Conservation (phyloP, 257 asterid genomes). For the Jacaranda copaia region DNA sequence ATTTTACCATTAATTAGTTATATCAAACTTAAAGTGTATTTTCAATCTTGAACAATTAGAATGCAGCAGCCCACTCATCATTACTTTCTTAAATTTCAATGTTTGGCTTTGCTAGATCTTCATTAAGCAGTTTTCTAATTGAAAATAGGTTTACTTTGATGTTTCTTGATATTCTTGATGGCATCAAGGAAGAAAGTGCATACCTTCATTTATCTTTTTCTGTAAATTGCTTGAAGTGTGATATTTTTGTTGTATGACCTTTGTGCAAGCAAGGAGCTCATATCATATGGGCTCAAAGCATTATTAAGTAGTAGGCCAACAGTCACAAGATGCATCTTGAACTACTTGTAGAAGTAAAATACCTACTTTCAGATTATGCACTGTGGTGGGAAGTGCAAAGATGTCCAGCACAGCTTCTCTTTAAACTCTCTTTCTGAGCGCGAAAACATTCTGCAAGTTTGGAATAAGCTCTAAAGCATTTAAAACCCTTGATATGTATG, state of each 20-base stretch:
- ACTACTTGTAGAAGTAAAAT: background rate
- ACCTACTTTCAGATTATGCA: background rate
- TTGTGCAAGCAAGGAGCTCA: constrained; percentile 17
- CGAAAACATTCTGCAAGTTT: constrained; percentile 8
- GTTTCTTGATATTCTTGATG: constrained; percentile 19
- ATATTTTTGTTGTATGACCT: background rate
- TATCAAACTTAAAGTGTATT: background rate
- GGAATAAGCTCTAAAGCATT: constrained; percentile 1
- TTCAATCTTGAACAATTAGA: background rate
- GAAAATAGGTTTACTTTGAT: background rate
- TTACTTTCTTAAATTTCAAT: background rate
- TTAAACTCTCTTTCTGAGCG: background rate
- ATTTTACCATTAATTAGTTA: background rate
- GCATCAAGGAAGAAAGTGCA: constrained; percentile 2
- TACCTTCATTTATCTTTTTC: background rate
- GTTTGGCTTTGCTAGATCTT: background rate
- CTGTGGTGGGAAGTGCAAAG: background rate
- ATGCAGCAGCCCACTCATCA: no score
- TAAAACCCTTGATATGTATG: background rate
- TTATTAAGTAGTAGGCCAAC: constrained; percentile 6
- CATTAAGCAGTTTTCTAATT: constrained; percentile 12
- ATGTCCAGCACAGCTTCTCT: background rate
- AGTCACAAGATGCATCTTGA: no score
- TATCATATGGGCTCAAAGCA: background rate
- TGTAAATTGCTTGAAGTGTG: background rate